Percentiles rank a stretch among this genome's conserved stretches.
phyloP scores from a whole-genome alignment of 1,284 basidiomycete species.

The Puccinia polysora region DNA sequence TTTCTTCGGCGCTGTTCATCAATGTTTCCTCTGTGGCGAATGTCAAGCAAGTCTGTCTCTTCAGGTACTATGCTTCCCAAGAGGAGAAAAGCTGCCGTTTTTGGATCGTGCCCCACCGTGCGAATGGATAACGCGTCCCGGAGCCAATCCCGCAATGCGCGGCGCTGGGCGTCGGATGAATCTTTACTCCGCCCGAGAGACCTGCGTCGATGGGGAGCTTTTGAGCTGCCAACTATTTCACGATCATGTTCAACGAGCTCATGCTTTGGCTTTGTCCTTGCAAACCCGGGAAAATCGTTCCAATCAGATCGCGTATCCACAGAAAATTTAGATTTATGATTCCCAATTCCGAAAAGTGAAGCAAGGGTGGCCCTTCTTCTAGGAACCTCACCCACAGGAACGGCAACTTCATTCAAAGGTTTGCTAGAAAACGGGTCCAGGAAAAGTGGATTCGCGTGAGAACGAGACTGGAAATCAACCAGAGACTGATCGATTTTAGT shows the following conservation, averaged over 20 bases:
- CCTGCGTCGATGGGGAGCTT: constrained; percentile 9
- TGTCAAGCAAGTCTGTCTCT: constrained; percentile 47
- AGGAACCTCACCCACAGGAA: neutral
- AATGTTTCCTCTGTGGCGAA: constrained; percentile 46
- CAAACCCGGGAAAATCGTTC: constrained; percentile 1
- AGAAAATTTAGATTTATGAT: constrained; percentile 39
- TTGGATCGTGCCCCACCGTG: constrained; percentile 47
- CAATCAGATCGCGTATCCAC: constrained; percentile 31
- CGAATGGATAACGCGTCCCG: constrained; percentile 47
- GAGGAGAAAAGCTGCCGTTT: constrained; percentile 48
- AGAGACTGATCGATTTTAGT: constrained; percentile 7
- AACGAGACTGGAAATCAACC: neutral
- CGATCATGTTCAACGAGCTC: neutral
- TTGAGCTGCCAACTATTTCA: constrained; percentile 7
- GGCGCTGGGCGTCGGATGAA: constrained; percentile 45
- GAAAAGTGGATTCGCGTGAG: neutral
- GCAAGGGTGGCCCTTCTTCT: constrained; percentile 25
- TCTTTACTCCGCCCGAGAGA: constrained; percentile 45
- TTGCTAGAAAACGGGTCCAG: constrained; percentile 19
- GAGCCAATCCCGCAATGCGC: constrained; percentile 47
- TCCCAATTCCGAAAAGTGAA: constrained; percentile 38
- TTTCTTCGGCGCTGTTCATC: constrained; percentile 46
- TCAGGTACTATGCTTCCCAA: constrained; percentile 45
- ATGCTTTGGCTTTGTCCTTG: constrained; percentile 5
- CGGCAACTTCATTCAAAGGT: neutral